Evolutionary conservation across 306 rosid genomes (phyloP), one percentile per base, ranked within the genome.

Genomic region (Echinosophora koreensis): DNA sequence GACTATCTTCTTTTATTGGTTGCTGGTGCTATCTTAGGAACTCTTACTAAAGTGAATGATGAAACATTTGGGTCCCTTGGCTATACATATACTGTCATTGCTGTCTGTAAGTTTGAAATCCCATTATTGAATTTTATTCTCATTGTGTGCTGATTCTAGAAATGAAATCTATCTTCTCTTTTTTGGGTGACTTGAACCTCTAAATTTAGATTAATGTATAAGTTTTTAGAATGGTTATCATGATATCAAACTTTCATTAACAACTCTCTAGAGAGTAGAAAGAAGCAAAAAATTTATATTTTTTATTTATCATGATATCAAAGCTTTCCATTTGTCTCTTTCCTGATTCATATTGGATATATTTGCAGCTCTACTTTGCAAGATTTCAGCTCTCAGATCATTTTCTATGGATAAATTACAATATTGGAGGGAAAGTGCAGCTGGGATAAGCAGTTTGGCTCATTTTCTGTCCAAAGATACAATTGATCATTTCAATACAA

Each of bases 401-500:
- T 92, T 90, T 87, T 66, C 89, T 77, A 66, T 81, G 76, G 97
- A 92, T 71, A 92, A 89, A 74, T 77, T 92, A 77, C 89, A 87
- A 52, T 92, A 90, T 71, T 87, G 86, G 96, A 87, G 97, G 70
- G 96, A 92, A 60, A 90, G 92, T 67, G 77, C 93, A 56, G 79
- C 97, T 34, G 93, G 97, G 75, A 92, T 92, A 66, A 92, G 92
- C 71, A 90, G 89, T 79, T 78, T 86, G 66, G 97, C 96, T 61
- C 92, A 88, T 84, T 92, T 90, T 80, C 88, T 92, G n/a, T 62
- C 96, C 28, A 92, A 90, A 77, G 97, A 92, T 76, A 88, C 93
- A 42, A 49, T 90, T 58, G 97, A 92, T 72, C 87, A 74, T 61
- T 86, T 90, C 85, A 92, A 89, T 63, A 84, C 93, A 77, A n/a